Percentiles rank a stretch among this genome's conserved stretches.
phyloP scores from a whole-genome alignment of 2,329 filamentous ascomycete genomes.

The Fusarium sp. region DNA sequence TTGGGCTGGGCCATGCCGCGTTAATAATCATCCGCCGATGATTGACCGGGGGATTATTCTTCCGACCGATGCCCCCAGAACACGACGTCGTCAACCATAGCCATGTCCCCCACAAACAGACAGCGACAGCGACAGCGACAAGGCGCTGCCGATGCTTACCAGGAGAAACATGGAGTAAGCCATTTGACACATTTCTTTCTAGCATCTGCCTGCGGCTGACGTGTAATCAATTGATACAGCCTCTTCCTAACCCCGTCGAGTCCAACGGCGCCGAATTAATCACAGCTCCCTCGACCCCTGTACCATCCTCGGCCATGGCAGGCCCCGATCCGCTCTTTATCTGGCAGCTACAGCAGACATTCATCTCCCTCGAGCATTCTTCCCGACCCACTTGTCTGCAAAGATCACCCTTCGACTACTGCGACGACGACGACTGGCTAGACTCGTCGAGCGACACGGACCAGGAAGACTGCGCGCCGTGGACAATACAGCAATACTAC shows the following conservation, averaged over 20 bases:
- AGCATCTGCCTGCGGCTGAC: no score
- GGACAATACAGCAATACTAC: no score
- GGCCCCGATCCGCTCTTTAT: not conserved
- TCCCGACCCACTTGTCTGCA: no score
- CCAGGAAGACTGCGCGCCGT: no score
- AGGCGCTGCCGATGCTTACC: not conserved
- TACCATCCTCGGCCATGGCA: not conserved
- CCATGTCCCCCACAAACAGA: not conserved
- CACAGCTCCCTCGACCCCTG: not conserved
- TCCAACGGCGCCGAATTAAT: not conserved
- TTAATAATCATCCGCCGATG: no score
- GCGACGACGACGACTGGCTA: no score
- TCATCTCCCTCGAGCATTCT: no score
- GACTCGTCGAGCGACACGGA: no score
- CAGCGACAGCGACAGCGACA: not conserved
- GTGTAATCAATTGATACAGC: not conserved
- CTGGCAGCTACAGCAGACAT: no score
- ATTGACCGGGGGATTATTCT: not conserved
- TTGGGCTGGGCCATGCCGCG: no score
- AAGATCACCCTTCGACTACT: no score
- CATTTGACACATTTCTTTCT: accelerated
- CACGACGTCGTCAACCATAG: no score
- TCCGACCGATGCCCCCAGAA: accelerated
- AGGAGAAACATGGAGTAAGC: accelerated
- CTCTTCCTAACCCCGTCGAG: not conserved